phyloP scores from a whole-genome alignment of 75 land plant species.

The Pinus taeda region DNA sequence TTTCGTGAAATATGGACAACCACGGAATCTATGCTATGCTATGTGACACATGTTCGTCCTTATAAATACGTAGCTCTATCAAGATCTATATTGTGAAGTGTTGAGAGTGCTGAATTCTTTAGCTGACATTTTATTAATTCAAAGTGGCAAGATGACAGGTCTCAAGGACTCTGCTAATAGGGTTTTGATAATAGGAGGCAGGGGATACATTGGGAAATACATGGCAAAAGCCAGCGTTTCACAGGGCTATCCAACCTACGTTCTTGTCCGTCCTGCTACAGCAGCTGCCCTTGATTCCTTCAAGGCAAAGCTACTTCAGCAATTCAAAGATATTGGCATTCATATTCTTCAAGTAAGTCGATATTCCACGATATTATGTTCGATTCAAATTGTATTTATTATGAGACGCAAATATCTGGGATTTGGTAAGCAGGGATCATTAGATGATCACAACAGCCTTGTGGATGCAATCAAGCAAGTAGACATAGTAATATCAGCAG shows the following conservation, averaged over 20 bases:
- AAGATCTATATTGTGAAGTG: too few relatives aligned
- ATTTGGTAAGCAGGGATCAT: slow-evolving; percentile 22
- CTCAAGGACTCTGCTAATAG: not conserved
- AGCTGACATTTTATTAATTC: too few relatives aligned
- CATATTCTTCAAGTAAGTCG: slow-evolving; percentile 17
- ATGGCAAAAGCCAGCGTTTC: slow-evolving; percentile 26
- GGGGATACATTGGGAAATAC: slow-evolving; percentile 27
- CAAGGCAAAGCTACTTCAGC: not conserved
- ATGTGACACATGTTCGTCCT: too few relatives aligned
- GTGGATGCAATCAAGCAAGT: slow-evolving; percentile 38
- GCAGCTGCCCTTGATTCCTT: slow-evolving; percentile 7
- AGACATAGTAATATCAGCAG: slow-evolving; percentile 44
- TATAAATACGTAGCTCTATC: too few relatives aligned
- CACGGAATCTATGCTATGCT: too few relatives aligned
- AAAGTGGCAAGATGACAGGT: too few relatives aligned
- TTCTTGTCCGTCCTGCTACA: slow-evolving; percentile 20
- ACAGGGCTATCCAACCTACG: slow-evolving; percentile 26
- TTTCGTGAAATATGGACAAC: too few relatives aligned
- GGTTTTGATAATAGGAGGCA: slow-evolving; percentile 32
- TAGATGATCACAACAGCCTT: slow-evolving; percentile 44
- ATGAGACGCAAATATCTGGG: too few relatives aligned
- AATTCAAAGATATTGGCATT: slow-evolving; percentile 11
- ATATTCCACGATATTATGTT: too few relatives aligned
- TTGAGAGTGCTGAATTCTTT: too few relatives aligned
- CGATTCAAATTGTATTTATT: too few relatives aligned